Percentiles rank a stretch among this genome's conserved stretches.
Evolutionary conservation across 2,329 filamentous ascomycete genomes (phyloP).

Genomic region (Monilinia vaccinii-corymbosi): DNA sequence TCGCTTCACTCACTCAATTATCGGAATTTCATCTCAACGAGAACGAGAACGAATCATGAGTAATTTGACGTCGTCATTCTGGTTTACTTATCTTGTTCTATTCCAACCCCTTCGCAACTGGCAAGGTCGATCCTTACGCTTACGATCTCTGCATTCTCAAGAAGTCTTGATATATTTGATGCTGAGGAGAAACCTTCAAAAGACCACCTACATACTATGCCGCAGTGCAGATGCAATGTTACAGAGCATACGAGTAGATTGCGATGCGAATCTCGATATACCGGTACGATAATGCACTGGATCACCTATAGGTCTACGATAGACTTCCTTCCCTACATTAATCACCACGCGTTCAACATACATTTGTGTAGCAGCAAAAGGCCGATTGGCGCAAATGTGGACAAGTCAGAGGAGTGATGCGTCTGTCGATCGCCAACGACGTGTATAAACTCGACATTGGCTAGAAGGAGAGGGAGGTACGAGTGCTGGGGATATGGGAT

Average conservation of each 20-base stretch:
- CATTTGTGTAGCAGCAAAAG: neutral
- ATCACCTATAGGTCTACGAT: neutral
- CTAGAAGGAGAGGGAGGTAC: no score
- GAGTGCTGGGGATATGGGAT: neutral
- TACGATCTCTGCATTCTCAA: neutral
- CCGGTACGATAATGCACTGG: slow-evolving; percentile 7
- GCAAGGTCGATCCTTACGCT: neutral
- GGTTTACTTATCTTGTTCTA: neutral
- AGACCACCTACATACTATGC: neutral
- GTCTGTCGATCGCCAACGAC: neutral
- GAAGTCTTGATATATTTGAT: slow-evolving; percentile 2
- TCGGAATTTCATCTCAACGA: neutral
- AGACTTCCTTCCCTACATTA: neutral
- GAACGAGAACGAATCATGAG: no score
- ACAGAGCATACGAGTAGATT: neutral
- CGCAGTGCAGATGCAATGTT: neutral
- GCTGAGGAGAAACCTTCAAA: neutral
- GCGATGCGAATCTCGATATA: neutral
- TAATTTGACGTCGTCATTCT: neutral
- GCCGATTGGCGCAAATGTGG: neutral
- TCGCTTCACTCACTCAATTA: neutral
- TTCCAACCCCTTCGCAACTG: neutral
- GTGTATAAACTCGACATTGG: neutral
- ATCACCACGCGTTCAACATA: slow-evolving; percentile 3
- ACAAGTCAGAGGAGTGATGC: neutral